Conservation (phyloP, 306 rosid genomes). For the Cicer judaicum region DNA sequence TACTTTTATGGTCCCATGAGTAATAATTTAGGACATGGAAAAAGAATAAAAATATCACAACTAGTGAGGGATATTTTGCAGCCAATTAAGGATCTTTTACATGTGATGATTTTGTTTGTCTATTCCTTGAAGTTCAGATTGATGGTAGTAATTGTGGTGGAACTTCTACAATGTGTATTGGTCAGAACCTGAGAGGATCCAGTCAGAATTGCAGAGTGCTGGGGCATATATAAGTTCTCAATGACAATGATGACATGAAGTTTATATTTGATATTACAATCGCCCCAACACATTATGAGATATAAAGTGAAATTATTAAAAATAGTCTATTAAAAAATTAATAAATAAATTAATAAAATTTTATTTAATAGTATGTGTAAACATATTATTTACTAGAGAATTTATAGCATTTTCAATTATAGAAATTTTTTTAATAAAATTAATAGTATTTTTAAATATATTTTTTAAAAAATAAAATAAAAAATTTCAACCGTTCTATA, state of each 20-base stretch:
- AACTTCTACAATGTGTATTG: neutral
- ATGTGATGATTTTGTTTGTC: constrained; percentile 13
- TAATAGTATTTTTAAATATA: too few relatives aligned
- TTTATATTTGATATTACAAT: neutral
- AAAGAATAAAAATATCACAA: neutral
- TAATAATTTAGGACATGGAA: neutral
- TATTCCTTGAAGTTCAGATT: neutral
- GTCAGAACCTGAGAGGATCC: constrained; percentile 4
- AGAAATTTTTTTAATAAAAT: too few relatives aligned
- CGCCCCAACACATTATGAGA: too few relatives aligned
- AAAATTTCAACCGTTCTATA: too few relatives aligned
- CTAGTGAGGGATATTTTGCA: neutral
- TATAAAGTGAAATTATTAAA: too few relatives aligned
- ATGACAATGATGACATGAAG: neutral
- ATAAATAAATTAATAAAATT: too few relatives aligned
- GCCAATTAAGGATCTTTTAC: neutral
- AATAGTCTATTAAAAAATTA: too few relatives aligned
- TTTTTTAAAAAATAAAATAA: too few relatives aligned
- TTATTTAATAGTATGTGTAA: too few relatives aligned
- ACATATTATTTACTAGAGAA: too few relatives aligned
- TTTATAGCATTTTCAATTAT: too few relatives aligned
- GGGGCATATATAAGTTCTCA: neutral
- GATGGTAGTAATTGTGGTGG: neutral
- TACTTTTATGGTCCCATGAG: constrained; percentile 1
- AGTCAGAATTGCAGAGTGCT: neutral